Conservation (phyloP, 768 basidiomycete species). For the Gloeostereum incarnatum region DNA sequence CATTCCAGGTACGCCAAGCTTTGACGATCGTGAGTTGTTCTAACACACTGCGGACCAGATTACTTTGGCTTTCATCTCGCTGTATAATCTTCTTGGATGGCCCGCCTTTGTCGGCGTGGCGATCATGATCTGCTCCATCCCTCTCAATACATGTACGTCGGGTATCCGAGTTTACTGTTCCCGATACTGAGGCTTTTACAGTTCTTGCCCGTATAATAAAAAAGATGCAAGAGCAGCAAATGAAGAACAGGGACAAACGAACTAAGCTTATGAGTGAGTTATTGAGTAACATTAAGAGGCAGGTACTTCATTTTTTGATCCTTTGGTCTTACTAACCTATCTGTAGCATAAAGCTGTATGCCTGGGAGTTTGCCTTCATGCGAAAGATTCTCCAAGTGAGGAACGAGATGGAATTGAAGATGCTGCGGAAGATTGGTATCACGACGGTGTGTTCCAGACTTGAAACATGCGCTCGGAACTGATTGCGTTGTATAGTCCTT, state of each 20-base stretch:
- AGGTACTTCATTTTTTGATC: neutral
- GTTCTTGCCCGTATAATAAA: constrained; percentile 64
- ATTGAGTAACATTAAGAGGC: constrained; percentile 87
- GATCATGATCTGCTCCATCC: constrained; percentile 79
- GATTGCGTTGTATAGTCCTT: constrained; percentile 29
- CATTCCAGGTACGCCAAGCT: constrained; percentile 19
- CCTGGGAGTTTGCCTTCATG: constrained; percentile 91
- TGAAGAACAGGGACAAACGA: constrained; percentile 86
- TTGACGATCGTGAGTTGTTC: neutral
- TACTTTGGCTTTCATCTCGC: constrained; percentile 71
- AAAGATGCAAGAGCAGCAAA: constrained; percentile 76
- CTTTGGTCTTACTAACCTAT: neutral
- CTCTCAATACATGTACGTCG: constrained; percentile 50
- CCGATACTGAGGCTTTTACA: constrained; percentile 7
- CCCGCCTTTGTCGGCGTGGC: constrained; percentile 83
- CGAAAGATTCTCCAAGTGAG: constrained; percentile 70
- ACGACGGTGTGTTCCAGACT: constrained; percentile 37
- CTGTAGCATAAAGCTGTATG: constrained; percentile 83
- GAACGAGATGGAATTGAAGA: constrained; percentile 73
- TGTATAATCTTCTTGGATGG: constrained; percentile 90
- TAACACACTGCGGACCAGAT: constrained; percentile 37
- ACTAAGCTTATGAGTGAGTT: constrained; percentile 89
- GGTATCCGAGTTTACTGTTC: neutral
- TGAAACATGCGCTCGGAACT: constrained; percentile 6
- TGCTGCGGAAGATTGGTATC: constrained; percentile 79